These are phyloP conservation scores for Spathaspora girioi DNA, from an alignment of 805 yeast genomes.

Conservation along the genomic window DNA sequence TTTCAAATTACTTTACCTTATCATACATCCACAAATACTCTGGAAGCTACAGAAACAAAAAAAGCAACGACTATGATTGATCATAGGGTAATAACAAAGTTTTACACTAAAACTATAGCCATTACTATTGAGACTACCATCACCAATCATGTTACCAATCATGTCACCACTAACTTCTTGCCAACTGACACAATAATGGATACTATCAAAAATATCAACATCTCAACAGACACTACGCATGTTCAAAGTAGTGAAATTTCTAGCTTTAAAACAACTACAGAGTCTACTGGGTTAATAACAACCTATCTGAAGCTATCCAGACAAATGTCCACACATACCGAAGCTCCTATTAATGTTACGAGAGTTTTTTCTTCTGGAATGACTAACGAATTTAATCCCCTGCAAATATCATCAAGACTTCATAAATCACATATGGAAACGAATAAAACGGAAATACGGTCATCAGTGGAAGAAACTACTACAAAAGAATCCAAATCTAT, in stretches of 20 bases:
- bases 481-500: neutral
- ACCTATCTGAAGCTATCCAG: neutral
- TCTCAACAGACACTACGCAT: neutral
- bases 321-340: neutral
- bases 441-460: neutral
- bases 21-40: neutral
- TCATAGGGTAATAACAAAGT: neutral
- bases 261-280: neutral
- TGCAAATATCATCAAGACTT: neutral
- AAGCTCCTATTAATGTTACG: neutral
- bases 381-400: neutral
- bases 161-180: neutral
- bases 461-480: neutral
- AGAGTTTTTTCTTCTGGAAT: conserved; percentile 1
- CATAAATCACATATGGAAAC: neutral
- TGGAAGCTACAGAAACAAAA: neutral
- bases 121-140: neutral
- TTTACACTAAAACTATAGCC: neutral
- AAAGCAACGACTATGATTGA: neutral
- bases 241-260: neutral
- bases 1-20: neutral
- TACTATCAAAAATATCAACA: neutral
- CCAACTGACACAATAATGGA: neutral
- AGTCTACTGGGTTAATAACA: neutral
- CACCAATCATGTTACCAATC: neutral